Evolutionary conservation across 768 basidiomycete genomes (phyloP).

Genomic region (Tylopilus rubrobrunneus): DNA sequence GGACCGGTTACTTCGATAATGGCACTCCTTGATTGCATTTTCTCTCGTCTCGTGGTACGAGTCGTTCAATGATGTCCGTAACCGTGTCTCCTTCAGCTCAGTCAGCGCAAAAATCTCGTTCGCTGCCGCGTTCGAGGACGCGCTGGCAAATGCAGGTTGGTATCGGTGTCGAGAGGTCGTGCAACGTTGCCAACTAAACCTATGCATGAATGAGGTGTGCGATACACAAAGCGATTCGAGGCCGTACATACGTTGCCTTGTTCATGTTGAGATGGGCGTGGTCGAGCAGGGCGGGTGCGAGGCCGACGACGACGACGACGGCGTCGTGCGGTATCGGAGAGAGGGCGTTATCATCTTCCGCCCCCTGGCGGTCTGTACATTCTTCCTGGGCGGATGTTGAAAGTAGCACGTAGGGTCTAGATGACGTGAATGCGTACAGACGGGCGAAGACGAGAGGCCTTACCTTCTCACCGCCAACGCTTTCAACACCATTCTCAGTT

Average conservation of each 20-base stretch:
- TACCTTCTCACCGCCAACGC: too few species aligned
- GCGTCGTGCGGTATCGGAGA: too few species aligned
- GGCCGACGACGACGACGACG: too few species aligned
- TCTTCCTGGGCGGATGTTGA: too few species aligned
- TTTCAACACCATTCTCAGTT: too few species aligned
- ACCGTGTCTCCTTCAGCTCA: constrained; percentile 72
- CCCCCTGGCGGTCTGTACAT: too few species aligned
- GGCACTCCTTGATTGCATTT: constrained; percentile 81
- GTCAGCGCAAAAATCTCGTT: constrained; percentile 77
- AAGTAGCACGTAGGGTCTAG: too few species aligned
- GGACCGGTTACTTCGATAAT: constrained; percentile 69
- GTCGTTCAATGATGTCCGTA: constrained; percentile 76
- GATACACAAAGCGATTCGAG: background rate
- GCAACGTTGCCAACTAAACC: constrained; percentile 87
- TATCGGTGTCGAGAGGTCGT: constrained; percentile 60
- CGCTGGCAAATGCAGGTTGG: constrained; percentile 54
- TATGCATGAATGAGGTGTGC: constrained; percentile 28
- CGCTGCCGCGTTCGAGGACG: constrained; percentile 49
- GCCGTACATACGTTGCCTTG: constrained; percentile 75
- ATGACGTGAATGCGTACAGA: too few species aligned
- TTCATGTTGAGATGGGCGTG: too few species aligned
- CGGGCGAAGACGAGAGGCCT: too few species aligned
- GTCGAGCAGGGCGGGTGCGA: too few species aligned
- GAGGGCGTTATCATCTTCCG: too few species aligned
- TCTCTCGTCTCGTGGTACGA: constrained; percentile 89